Base-by-base conservation (phyloP, 164 flowering plant species). In the Umbilicus rupestris region DNA sequence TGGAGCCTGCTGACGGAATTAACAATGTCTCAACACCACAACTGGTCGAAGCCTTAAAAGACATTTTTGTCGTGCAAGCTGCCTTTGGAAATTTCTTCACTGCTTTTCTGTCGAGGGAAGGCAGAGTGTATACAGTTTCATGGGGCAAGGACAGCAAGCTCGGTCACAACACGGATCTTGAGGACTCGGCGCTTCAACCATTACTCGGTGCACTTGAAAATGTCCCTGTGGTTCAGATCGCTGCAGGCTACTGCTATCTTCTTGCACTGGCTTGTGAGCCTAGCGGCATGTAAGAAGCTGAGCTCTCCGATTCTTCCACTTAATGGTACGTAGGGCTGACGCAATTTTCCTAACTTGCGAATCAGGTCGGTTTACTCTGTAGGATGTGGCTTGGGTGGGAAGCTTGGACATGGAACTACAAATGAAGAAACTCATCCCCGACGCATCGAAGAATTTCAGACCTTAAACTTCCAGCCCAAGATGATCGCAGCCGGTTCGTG, bases 221-320 rank as follows among this genome's bases (percentile, higher is more conserved):
- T 70, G 69, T 86, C 50, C 97, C 87, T 0, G 96, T 92, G n/a
- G 97, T 95, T 64, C 97, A 95, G 79, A 92, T 95, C 71, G 94
- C 97, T 10, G 97, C 99, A 62, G 99, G 99, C 64, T 87, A 90
- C 72, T 95, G 99, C 78, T 95, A 90, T 75, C 97, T 95, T 81
- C 96, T 95, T 73, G 89, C 88, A 24, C 81, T 95, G 68, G 88
- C 92, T 55, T 95, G 93, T 71, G 86, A 92, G 72, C 90, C 96
- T 69, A 72, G 73, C 77, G 91, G 96, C 73, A 92, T 90, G 99
- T 95, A 72, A 90, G n/a, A n/a, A n/a, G n/a, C n/a, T n/a, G n/a
- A n/a, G n/a, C 96, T 55, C 64, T 57, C 57, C 9, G 57, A 50
- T 9, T 50, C 57, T 12, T 20, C n/a, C n/a, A n/a, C n/a, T n/a